Percentiles rank a stretch among this genome's conserved stretches.
Conservation (phyloP, 2,329 filamentous ascomycete genomes). For the Emmonsiellopsis sp. region DNA sequence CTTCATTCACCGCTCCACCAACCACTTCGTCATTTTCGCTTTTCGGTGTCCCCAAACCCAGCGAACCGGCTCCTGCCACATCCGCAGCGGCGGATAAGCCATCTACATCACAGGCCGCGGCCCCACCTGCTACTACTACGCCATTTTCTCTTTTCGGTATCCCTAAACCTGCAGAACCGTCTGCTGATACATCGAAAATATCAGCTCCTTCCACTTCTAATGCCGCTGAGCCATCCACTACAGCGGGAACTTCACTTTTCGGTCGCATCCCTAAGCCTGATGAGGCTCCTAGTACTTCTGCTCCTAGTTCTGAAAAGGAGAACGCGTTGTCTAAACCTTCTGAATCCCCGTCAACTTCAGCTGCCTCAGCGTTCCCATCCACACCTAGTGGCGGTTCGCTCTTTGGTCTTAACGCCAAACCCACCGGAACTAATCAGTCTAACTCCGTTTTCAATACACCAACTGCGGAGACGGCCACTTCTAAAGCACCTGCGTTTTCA, state of each 20-base stretch:
- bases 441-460: constrained; percentile 1
- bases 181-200: not conserved
- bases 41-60: not conserved
- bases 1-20: not conserved
- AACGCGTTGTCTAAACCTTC: not conserved
- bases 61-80: constrained; percentile 2
- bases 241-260: constrained; percentile 4
- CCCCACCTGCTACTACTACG: not conserved
- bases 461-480: constrained; percentile 2
- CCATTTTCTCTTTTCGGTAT: not conserved
- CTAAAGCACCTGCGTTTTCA: not conserved
- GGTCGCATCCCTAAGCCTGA: constrained; percentile 4
- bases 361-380: not conserved
- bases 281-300: not conserved
- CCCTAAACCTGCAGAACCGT: constrained; percentile 1
- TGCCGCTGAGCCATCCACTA: not conserved
- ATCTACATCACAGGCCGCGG: not conserved
- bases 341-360: not conserved
- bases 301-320: not conserved
- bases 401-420: constrained; percentile 1
- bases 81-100: constrained; percentile 5
- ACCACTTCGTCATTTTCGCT: constrained; percentile 3
- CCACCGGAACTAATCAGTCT: not conserved
- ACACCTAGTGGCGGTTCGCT: constrained; percentile 1
- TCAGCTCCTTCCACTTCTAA: not conserved